Conservation (phyloP, 805 yeast genomes). For the Candida maltosa region DNA sequence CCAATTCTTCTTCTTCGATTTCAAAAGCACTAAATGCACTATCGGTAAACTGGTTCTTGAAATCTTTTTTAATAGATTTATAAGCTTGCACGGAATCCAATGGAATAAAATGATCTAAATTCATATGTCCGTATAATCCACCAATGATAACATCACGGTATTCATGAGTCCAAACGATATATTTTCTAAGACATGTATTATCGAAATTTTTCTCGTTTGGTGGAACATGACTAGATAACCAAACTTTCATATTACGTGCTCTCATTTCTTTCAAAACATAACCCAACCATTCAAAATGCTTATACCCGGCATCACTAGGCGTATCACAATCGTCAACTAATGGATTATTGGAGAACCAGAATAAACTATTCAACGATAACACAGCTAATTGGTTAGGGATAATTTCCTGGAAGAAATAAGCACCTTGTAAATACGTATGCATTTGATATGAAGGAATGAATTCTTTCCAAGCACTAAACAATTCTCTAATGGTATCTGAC, state of each 20-base stretch:
- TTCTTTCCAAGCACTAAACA: conserved; percentile 68
- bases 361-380: conserved; percentile 73
- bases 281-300: conserved; percentile 75
- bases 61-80: conserved; percentile 36
- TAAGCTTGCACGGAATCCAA: conserved; percentile 70
- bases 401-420: conserved; percentile 72
- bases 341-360: conserved; percentile 73
- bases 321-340: conserved; percentile 76
- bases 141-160: conserved; percentile 82
- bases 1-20: conserved; percentile 7
- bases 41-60: conserved; percentile 9
- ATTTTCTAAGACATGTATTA: conserved; percentile 67
- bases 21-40: background rate
- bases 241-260: conserved; percentile 72
- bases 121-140: conserved; percentile 86
- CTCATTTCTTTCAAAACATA: conserved; percentile 70
- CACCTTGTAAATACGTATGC: conserved; percentile 72
- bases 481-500: too few relatives aligned
- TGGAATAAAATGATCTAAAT: conserved; percentile 80
- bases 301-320: conserved; percentile 76
- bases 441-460: conserved; percentile 76
- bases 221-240: conserved; percentile 89
- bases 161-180: conserved; percentile 78
- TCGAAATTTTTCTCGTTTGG: conserved; percentile 79
- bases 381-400: conserved; percentile 77